Percentiles rank a stretch among this genome's conserved stretches.
These are phyloP conservation scores for Fusarium haematococcum DNA, from an alignment of 2,329 filamentous ascomycete genomes.

Conservation along the genomic window DNA sequence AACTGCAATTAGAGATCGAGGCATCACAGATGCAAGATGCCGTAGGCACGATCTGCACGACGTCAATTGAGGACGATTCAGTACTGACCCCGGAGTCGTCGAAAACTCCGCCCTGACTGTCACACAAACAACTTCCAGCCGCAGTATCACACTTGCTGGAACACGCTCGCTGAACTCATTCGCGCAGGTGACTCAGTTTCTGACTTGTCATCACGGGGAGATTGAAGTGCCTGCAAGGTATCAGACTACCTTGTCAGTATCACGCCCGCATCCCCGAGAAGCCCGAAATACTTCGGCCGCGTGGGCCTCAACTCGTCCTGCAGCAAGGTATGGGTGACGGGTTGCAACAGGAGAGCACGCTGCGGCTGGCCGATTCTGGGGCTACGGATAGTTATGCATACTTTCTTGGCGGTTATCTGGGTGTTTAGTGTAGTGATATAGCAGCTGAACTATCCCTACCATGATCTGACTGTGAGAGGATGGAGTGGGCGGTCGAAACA, in stretches of 20 bases:
- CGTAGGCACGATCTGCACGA: constrained; percentile 31
- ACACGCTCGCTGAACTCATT: background rate
- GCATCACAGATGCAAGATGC: constrained; percentile 32
- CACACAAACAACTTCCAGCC: background rate
- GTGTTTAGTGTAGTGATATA: background rate
- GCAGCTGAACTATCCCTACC: background rate
- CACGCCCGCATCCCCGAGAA: background rate
- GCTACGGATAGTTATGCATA: background rate
- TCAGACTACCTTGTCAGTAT: background rate
- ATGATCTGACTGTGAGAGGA: constrained; percentile 4
- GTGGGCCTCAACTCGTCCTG: constrained; percentile 4
- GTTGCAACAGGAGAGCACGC: background rate
- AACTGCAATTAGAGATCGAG: constrained; percentile 14
- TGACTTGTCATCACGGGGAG: constrained; percentile 1
- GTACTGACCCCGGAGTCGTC: background rate
- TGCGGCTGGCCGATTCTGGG: background rate
- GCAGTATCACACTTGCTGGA: background rate
- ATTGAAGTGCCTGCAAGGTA: constrained; percentile 6
- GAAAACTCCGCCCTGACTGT: background rate
- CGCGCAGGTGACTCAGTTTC: background rate
- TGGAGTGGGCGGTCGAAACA: constrained; percentile 1
- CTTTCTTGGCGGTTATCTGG: background rate
- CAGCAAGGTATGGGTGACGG: background rate
- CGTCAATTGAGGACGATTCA: constrained; percentile 14
- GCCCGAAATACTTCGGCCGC: constrained; percentile 11